Evolutionary conservation across 257 asterid genomes (phyloP).

Genomic region (Solanum commersonii): DNA sequence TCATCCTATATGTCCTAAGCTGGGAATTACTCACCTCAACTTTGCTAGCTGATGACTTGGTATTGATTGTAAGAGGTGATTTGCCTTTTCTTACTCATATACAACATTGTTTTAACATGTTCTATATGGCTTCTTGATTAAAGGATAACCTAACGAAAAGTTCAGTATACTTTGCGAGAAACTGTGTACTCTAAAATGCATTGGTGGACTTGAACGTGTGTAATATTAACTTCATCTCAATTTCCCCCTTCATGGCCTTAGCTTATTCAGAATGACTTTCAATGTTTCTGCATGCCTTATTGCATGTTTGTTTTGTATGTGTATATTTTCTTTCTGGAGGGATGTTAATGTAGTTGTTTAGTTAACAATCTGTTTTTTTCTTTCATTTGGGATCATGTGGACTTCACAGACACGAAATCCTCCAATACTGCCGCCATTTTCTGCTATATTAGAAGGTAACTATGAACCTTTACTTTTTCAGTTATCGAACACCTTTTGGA

Average conservation of each 20-base stretch:
- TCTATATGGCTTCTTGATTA: too few relatives aligned
- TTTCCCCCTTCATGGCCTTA: not conserved
- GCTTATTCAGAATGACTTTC: not conserved
- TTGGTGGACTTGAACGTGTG: too few relatives aligned
- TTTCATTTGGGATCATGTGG: not conserved
- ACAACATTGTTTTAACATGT: too few relatives aligned
- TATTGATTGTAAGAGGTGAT: too few relatives aligned
- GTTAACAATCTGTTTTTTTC: not conserved
- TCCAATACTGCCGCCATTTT: conserved; percentile 82
- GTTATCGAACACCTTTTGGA: not conserved
- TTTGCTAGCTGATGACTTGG: too few relatives aligned
- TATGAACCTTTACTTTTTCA: not conserved
- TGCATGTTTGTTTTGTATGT: not conserved
- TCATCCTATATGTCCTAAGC: too few relatives aligned
- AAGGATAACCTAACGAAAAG: too few relatives aligned
- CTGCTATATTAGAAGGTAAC: conserved; percentile 64
- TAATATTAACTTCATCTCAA: not conserved
- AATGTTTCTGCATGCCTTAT: not conserved
- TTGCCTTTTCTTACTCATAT: too few relatives aligned
- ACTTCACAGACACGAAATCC: conserved; percentile 71
- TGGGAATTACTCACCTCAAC: too few relatives aligned
- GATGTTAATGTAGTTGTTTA: not conserved
- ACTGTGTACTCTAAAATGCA: too few relatives aligned
- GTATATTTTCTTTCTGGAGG: not conserved
- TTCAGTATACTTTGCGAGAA: too few relatives aligned